phyloP scores from a whole-genome alignment of 2,329 filamentous ascomycete species.

The Coniella vitis region DNA sequence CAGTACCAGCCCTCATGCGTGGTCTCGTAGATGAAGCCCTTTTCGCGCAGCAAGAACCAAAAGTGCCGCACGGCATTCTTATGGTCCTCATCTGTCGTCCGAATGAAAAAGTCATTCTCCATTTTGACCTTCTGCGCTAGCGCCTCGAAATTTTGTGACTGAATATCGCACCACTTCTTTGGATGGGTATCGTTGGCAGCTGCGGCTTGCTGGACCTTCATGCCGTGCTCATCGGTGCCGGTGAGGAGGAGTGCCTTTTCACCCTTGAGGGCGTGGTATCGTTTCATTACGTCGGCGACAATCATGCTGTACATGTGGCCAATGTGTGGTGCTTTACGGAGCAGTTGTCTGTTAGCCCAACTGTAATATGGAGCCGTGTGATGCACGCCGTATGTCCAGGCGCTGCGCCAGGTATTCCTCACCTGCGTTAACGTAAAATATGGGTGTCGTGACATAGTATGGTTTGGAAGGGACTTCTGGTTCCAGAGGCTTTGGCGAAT shows the following conservation, averaged over 20 bases:
- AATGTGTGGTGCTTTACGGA: conserved; percentile 70
- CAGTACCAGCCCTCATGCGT: conserved; percentile 96
- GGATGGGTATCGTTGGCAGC: conserved; percentile 61
- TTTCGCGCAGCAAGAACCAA: conserved; percentile 73
- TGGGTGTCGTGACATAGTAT: conserved; percentile 92
- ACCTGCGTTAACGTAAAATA: conserved; percentile 98
- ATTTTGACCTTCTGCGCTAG: conserved; percentile 66
- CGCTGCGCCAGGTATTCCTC: conserved; percentile 21
- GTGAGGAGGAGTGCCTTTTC: conserved; percentile 69
- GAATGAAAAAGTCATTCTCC: conserved; percentile 79
- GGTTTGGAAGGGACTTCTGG: conserved; percentile 52
- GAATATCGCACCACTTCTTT: conserved; percentile 82
- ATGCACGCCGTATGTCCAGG: too few species aligned
- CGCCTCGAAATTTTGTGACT: conserved; percentile 70
- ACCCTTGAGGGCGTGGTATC: conserved; percentile 78
- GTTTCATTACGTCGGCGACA: conserved; percentile 82
- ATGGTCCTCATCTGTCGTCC: conserved; percentile 81
- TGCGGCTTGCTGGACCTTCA: conserved; percentile 92
- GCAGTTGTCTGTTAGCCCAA: conserved; percentile 17
- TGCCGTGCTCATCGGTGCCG: conserved; percentile 93
- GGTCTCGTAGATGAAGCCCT: conserved; percentile 73
- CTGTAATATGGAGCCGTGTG: neutral
- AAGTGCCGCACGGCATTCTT: conserved; percentile 80
- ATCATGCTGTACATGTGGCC: conserved; percentile 94
- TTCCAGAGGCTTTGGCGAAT: too few species aligned